Evolutionary conservation across 2,329 filamentous ascomycete genomes (phyloP).

Genomic region (Bipolaris sorokiniana): DNA sequence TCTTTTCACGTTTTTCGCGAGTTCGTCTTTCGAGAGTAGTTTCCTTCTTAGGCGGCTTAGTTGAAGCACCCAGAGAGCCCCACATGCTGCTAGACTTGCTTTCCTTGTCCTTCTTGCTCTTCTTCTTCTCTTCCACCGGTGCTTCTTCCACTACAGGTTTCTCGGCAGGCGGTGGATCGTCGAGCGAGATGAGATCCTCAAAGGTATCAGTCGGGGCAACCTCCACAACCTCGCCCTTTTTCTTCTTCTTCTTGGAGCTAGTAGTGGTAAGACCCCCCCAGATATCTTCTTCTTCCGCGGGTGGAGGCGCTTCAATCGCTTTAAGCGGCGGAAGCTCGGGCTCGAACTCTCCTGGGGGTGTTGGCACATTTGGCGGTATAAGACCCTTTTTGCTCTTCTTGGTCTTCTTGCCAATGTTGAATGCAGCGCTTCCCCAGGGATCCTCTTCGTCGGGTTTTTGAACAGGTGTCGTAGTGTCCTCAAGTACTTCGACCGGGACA

Average conservation of each 20-base stretch:
- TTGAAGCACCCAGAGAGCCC: constrained; percentile 25
- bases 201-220: constrained; percentile 31
- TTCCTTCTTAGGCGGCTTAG: constrained; percentile 36
- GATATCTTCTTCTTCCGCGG: constrained; percentile 44
- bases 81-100: constrained; percentile 30
- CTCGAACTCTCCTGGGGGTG: constrained; percentile 54
- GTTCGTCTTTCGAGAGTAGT: constrained; percentile 47
- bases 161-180: constrained; percentile 33
- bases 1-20: constrained; percentile 36
- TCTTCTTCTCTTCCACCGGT: constrained; percentile 32
- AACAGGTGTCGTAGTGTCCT: constrained; percentile 50
- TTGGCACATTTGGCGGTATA: constrained; percentile 56
- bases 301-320: constrained; percentile 55
- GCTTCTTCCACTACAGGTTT: constrained; percentile 16
- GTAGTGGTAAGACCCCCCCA: constrained; percentile 36
- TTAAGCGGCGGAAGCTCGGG: constrained; percentile 56
- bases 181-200: constrained; percentile 43
- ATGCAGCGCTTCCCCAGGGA: constrained; percentile 46
- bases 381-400: constrained; percentile 63
- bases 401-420: constrained; percentile 57
- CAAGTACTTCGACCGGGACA: constrained; percentile 47
- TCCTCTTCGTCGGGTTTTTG: constrained; percentile 54
- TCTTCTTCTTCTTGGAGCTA: constrained; percentile 45
- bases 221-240: constrained; percentile 37
- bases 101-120: constrained; percentile 38